Evolutionary conservation across 345 rosid genomes (phyloP), one percentile per base, ranked within the genome.

Genomic region (Sisymbrium irio): DNA sequence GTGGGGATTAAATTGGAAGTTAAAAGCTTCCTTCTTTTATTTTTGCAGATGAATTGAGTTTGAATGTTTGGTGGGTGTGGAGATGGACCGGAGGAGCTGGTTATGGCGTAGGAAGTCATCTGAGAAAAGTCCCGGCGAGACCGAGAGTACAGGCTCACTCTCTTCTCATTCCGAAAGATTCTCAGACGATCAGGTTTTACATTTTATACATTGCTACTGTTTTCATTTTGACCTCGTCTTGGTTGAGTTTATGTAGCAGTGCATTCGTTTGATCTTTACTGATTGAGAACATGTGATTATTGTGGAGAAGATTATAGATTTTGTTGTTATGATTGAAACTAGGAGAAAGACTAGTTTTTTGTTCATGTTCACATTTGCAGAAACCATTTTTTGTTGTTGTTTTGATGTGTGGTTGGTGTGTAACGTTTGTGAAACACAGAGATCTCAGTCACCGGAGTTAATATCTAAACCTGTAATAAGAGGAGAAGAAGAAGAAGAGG

Each of bases 91-190:
- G 63, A 80, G 92, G 57, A 87, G 90, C 61, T 90, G 97, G 94
- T 57, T 90, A 37, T 88, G 97, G 97, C 82, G 88, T 50, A 79
- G 86, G 63, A 87, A 85, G 72, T 88, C 97, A 3, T 82, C 88
- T 2, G 91, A 86, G 79, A 79, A 82, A 75, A 86, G 91, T 61
- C 88, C 89, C 0, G 91, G 84, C 3, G 88, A 88, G 76, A 85
- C 93, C 1, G 93, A 88, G 78, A 83, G 90, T 49, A 82, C 80
- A 2, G 88, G 89, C 14, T 90, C 96, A 1, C 40, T 86, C 47
- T 88, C 93, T 50, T 88, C 93, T 32, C 77, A 75, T 55, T 88
- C 89, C 9, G 97, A 87, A 67, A 76, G 87, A 77, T 88, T 83
- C 79, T 88, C 87, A 8, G 94, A 84, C 72, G 94, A 90, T 22